Conservation (phyloP, 2,329 filamentous ascomycete species). For the Coniella vitis region DNA sequence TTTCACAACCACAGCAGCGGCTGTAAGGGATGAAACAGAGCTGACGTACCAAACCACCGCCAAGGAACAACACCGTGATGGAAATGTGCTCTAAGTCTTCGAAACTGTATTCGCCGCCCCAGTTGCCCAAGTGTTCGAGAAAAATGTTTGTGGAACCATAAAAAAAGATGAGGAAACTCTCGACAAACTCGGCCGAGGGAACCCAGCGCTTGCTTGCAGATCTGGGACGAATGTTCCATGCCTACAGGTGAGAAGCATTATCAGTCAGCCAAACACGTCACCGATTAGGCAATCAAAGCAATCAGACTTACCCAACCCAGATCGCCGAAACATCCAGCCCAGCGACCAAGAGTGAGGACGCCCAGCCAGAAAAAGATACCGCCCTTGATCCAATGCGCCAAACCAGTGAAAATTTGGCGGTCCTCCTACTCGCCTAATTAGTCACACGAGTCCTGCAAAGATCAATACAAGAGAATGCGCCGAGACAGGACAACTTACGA, state of each 20-base stretch:
- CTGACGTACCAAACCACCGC: conserved; percentile 70
- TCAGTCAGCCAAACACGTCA: conserved; percentile 8
- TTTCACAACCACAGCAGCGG: too few species aligned
- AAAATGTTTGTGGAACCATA: conserved; percentile 90
- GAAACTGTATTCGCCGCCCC: conserved; percentile 64
- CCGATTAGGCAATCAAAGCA: neutral
- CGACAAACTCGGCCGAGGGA: conserved; percentile 80
- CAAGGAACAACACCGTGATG: conserved; percentile 89
- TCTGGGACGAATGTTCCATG: conserved; percentile 79
- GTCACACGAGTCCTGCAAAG: neutral
- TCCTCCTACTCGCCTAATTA: conserved; percentile 47
- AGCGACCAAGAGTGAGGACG: conserved; percentile 77
- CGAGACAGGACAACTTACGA: conserved; percentile 50
- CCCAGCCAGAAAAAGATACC: conserved; percentile 94
- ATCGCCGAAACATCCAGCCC: conserved; percentile 84
- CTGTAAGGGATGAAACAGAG: too few species aligned
- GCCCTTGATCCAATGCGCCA: conserved; percentile 92
- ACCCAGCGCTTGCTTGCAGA: conserved; percentile 53
- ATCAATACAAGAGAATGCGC: too few species aligned
- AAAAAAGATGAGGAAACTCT: conserved; percentile 82
- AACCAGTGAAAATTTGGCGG: conserved; percentile 65
- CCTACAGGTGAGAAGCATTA: conserved; percentile 31
- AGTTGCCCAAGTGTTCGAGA: conserved; percentile 75
- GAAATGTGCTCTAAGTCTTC: conserved; percentile 87
- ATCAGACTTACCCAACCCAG: conserved; percentile 64